Conservation (phyloP, 306 rosid genomes). For the Potentilla sterilis region DNA sequence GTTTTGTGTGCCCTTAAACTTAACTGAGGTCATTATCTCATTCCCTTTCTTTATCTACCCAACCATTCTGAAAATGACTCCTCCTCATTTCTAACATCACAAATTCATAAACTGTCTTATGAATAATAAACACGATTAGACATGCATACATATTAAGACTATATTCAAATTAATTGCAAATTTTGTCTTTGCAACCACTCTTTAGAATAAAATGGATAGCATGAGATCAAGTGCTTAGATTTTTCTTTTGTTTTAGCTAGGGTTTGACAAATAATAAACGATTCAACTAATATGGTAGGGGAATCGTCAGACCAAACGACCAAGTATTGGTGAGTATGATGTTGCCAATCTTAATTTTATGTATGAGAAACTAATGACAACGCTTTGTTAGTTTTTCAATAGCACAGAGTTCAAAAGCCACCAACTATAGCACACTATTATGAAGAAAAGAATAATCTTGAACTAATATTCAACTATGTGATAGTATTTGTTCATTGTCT, state of each 20-base stretch:
- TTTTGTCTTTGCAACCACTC: neutral
- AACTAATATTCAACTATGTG: neutral
- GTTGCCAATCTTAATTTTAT: neutral
- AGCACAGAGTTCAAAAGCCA: neutral
- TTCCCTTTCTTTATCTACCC: conserved; percentile 17
- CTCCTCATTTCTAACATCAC: neutral
- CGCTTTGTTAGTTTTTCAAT: neutral
- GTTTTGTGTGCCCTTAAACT: conserved; percentile 36
- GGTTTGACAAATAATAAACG: neutral
- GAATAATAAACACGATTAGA: neutral
- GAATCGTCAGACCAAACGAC: neutral
- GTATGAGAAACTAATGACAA: neutral
- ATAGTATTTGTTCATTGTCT: neutral
- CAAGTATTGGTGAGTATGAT: neutral
- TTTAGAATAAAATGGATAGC: neutral
- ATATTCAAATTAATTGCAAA: neutral
- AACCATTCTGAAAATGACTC: conserved; percentile 25
- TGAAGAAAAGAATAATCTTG: neutral
- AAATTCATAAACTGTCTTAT: neutral
- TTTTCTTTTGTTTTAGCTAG: neutral
- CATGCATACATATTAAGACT: neutral
- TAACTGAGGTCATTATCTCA: conserved; percentile 1
- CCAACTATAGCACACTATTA: neutral
- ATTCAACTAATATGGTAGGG: neutral
- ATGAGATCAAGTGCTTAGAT: neutral